These are phyloP conservation scores for Dillenia turbinata DNA, from an alignment of 164 flowering plant genomes.

Conservation along the genomic window DNA sequence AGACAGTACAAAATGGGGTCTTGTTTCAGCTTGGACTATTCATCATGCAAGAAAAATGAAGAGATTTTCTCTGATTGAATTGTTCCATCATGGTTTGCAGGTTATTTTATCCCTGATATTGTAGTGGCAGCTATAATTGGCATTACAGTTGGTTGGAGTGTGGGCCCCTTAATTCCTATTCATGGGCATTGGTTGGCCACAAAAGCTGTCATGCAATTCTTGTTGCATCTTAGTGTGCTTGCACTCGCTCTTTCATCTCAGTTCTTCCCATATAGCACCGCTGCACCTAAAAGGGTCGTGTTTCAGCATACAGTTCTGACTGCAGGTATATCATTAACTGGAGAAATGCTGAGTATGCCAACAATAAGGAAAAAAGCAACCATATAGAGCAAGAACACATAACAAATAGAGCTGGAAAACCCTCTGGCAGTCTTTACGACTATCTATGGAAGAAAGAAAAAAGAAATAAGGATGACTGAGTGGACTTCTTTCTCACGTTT, in stretches of 20 bases:
- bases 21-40: no score
- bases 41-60: no score
- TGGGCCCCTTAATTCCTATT: constrained; percentile 82
- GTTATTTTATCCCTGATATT: constrained; percentile 74
- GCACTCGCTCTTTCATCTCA: constrained; percentile 86
- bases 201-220: constrained; percentile 51
- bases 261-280: constrained; percentile 80
- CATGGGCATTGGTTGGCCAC: constrained; percentile 73
- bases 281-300: constrained; percentile 89
- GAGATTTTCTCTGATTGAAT: no score
- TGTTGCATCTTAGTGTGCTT: constrained; percentile 65
- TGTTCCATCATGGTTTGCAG: constrained; percentile 39
- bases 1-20: no score
- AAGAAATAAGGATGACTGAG: no score
- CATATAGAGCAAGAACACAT: no score
- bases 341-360: background rate
- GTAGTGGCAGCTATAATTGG: constrained; percentile 76
- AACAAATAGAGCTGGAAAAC: no score
- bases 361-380: no score
- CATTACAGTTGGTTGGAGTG: constrained; percentile 69
- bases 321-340: constrained; percentile 40
- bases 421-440: no score
- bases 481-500: background rate
- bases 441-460: no score
- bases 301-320: constrained; percentile 78